These are phyloP conservation scores for Plantago ovata DNA, from an alignment of 257 asterid species.

Conservation along the genomic window DNA sequence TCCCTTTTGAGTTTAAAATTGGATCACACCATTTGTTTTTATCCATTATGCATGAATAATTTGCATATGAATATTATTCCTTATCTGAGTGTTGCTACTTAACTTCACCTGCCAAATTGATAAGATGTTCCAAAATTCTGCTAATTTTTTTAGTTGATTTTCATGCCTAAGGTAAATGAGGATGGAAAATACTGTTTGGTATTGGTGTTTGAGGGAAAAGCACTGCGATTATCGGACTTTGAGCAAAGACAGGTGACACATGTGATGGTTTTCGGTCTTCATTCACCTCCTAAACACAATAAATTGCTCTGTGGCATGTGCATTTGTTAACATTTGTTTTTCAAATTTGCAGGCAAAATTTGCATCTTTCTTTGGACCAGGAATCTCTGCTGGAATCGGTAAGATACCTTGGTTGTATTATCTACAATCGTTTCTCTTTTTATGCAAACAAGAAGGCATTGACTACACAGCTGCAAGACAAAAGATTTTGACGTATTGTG, in stretches of 20 bases:
- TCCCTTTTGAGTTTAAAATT: not conserved
- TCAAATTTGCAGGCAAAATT: conserved; percentile 59
- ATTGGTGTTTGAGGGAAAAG: conserved; percentile 78
- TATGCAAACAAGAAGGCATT: too few relatives aligned
- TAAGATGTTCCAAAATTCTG: conserved; percentile 2
- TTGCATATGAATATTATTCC: not conserved
- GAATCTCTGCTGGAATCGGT: conserved; percentile 89
- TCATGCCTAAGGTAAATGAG: conserved; percentile 61
- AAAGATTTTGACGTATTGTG: not conserved
- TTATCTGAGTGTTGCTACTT: not conserved
- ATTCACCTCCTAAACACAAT: not conserved
- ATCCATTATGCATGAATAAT: too few relatives aligned
- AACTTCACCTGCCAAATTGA: conserved; percentile 10
- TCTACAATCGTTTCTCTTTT: not conserved
- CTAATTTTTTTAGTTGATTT: conserved; percentile 12
- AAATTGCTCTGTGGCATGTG: not conserved
- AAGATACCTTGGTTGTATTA: conserved; percentile 19
- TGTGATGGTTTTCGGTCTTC: not conserved
- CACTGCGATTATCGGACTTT: conserved; percentile 71
- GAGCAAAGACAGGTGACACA: conserved; percentile 71
- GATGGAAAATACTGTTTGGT: conserved; percentile 74
- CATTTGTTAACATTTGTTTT: not conserved
- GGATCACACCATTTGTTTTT: not conserved
- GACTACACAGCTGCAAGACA: too few relatives aligned
- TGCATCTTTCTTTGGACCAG: conserved; percentile 95